phyloP scores from a whole-genome alignment of 2,329 filamentous ascomycete species.

The Ophiostoma pallidulum region DNA sequence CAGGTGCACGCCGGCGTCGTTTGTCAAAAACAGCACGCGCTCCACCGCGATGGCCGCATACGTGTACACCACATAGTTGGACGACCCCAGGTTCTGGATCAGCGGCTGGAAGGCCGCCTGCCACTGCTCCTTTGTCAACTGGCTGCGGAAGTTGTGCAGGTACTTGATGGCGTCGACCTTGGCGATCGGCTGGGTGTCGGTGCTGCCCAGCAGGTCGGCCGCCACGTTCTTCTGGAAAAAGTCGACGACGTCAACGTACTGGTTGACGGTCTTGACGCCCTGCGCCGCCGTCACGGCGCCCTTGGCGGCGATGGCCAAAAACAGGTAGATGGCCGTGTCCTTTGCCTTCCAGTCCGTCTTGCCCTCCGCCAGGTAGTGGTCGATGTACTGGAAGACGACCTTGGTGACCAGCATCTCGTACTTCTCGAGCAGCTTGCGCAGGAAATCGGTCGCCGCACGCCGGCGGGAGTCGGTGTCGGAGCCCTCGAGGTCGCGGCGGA shows the following conservation, averaged over 20 bases:
- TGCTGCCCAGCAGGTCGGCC: conserved; percentile 66
- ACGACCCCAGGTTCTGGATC: conserved; percentile 80
- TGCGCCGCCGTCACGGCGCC: conserved; percentile 78
- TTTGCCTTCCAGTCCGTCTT: conserved; percentile 92
- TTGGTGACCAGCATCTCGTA: conserved; percentile 78
- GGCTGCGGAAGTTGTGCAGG: conserved; percentile 91
- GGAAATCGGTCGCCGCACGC: conserved; percentile 87
- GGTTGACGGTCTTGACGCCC: conserved; percentile 84
- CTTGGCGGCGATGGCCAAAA: conserved; percentile 87
- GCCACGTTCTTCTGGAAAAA: conserved; percentile 94
- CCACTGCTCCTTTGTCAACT: conserved; percentile 88
- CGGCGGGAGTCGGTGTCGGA: conserved; percentile 91
- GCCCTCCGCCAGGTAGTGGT: conserved; percentile 72
- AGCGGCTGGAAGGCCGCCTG: conserved; percentile 79
- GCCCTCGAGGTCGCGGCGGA: conserved; percentile 86
- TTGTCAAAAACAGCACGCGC: conserved; percentile 73
- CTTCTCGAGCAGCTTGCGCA: conserved; percentile 78
- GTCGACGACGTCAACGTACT: conserved; percentile 77
- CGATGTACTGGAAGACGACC: conserved; percentile 80
- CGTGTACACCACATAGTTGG: conserved; percentile 94
- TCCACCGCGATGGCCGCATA: conserved; percentile 97
- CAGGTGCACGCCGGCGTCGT: conserved; percentile 65
- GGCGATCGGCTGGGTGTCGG: conserved; percentile 67
- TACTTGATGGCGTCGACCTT: conserved; percentile 99
- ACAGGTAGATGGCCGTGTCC: conserved; percentile 96